Evolutionary conservation across 1,139 yeast genomes (phyloP).

Genomic region (Geotrichum phurueaensis): DNA sequence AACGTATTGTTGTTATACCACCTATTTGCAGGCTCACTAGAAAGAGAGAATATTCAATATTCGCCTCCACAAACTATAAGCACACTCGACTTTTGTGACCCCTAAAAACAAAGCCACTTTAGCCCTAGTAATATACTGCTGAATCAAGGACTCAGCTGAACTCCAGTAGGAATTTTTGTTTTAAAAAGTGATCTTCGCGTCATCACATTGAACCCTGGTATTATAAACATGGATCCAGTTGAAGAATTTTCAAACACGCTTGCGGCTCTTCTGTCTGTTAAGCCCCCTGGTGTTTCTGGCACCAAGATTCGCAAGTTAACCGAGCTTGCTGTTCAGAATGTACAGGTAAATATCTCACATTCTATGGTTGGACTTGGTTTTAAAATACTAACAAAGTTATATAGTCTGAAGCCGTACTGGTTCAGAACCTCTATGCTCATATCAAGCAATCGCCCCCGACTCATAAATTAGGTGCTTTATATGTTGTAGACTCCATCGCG

Average conservation of each 20-base stretch:
- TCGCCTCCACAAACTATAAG: not conserved
- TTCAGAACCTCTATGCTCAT: slow-evolving; percentile 57
- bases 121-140: not conserved
- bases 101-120: not conserved
- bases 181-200: not conserved
- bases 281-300: slow-evolving; percentile 94
- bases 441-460: slow-evolving; percentile 70
- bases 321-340: slow-evolving; percentile 68
- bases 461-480: slow-evolving; percentile 84
- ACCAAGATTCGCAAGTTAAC: slow-evolving; percentile 85
- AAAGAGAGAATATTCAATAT: not conserved
- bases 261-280: slow-evolving; percentile 66
- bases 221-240: slow-evolving; percentile 24
- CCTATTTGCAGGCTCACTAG: not conserved
- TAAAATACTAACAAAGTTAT: slow-evolving; percentile 16
- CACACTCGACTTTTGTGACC: not conserved
- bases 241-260: slow-evolving; percentile 67
- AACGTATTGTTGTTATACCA: not conserved
- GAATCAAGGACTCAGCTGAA: not conserved
- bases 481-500: slow-evolving; percentile 87
- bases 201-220: not conserved
- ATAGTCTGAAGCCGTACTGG: slow-evolving; percentile 50
- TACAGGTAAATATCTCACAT: slow-evolving; percentile 35
- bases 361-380: not conserved
- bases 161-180: not conserved